Percentiles rank a stretch among this genome's conserved stretches.
These are phyloP conservation scores for Trichoderma guizhouense DNA, from an alignment of 2,329 filamentous ascomycete genomes.

Conservation along the genomic window DNA sequence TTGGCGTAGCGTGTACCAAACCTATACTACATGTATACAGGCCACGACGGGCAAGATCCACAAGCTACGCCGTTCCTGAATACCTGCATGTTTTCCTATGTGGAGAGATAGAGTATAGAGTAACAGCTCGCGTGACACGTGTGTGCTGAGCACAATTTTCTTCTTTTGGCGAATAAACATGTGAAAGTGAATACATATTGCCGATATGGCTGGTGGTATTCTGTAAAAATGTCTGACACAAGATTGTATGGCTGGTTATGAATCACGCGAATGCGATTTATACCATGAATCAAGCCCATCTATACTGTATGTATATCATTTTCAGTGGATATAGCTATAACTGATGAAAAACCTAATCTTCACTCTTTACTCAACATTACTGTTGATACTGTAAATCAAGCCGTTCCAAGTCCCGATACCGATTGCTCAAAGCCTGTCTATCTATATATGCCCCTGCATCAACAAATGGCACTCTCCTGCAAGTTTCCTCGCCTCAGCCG, in stretches of 20 bases:
- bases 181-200: not conserved
- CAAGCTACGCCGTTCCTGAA: not conserved
- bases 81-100: not conserved
- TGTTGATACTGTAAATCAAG: not conserved
- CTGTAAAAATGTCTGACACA: not conserved
- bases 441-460: not conserved
- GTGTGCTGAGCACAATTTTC: not conserved
- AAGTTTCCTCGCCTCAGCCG: not conserved
- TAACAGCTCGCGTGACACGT: not conserved
- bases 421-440: not conserved
- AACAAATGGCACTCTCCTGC: not conserved
- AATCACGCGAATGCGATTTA: not conserved
- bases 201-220: not conserved
- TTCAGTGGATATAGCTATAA: not conserved
- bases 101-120: not conserved
- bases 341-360: not conserved
- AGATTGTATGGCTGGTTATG: not conserved
- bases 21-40: not conserved
- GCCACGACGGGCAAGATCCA: not conserved
- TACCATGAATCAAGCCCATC: not conserved
- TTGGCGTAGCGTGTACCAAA: not conserved
- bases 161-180: not conserved
- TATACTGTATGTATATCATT: not conserved
- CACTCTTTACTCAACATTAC: not conserved
- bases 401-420: not conserved